Base-by-base conservation (phyloP, 768 basidiomycete species). In the Mycena olivaceomarginata region DNA sequence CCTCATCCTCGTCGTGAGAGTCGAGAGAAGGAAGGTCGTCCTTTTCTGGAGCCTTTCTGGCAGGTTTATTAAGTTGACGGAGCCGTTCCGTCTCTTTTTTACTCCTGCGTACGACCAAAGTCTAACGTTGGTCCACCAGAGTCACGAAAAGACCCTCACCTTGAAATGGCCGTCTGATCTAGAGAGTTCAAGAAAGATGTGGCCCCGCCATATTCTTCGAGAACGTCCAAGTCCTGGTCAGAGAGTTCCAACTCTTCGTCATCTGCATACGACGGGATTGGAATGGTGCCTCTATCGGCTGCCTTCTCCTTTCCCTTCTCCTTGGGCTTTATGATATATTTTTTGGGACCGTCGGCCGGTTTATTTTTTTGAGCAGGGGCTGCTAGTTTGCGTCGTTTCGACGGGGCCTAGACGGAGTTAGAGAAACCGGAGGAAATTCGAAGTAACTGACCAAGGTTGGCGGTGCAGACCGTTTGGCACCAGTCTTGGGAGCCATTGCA, bases 41-140 rank as follows among this genome's bases (percentile, higher is more conserved):
- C 62, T 88, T 85, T 22, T 86, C 82, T 65, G 86, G 84, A 40
- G 82, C 81, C 72, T 85, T 87, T 74, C 88, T 85, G 72, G 88
- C 80, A 25, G 94, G 92, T 83, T 94, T 96, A 75, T 90, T 86
- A 41, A 95, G 84, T 72, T 89, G 91, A 82, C 93, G 94, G 74
- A 97, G 84, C 68, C 94, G 89, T 70, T 93, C 89, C 0, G 92
- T 95, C 84, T 96, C 96, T 79, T 94, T 95, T 85, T 96, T 96
- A 81, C 95, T 97, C 92, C 96, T 98, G 75, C 41, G 76, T 43
- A 75, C 39, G 74, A 46, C 62, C 68, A 63, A 67, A 60, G 79
- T 9, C 4, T 70, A 74, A 13, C 18, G 72, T 4, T 67, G 56
- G 8, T 76, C 56, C 72, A 65, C 22, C 60, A 57, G 48, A 11